Conservation (phyloP, 2,329 filamentous ascomycete genomes). For the Fusarium metavorans region DNA sequence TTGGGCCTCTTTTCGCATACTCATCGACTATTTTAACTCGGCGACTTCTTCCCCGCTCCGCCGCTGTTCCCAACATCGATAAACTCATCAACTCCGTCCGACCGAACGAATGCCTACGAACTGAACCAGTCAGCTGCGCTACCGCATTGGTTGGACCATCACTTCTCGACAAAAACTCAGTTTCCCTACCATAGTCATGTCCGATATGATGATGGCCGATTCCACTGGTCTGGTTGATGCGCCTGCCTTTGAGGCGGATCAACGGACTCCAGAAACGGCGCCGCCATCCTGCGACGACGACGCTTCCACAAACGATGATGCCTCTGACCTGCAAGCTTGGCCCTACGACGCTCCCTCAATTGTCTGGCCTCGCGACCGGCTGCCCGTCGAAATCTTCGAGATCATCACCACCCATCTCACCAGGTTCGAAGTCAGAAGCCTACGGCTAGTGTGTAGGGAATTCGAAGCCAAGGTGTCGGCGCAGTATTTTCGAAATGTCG, state of each 20-base stretch:
- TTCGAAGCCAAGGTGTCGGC: conserved; percentile 68
- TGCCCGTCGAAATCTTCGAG: conserved; percentile 74
- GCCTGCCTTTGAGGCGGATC: conserved; percentile 5
- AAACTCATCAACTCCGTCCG: conserved; percentile 27
- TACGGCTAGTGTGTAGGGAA: conserved; percentile 72
- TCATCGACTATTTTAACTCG: not conserved
- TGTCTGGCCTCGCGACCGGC: conserved; percentile 48
- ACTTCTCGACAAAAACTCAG: not conserved
- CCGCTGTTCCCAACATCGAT: conserved; percentile 23
- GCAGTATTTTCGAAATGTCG: conserved; percentile 71
- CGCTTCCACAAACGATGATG: conserved; percentile 3
- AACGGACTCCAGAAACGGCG: conserved; percentile 28
- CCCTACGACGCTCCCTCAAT: not conserved
- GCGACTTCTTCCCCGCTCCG: conserved; percentile 17
- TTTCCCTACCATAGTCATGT: not conserved
- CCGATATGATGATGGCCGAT: conserved; percentile 1
- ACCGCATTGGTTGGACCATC: not conserved
- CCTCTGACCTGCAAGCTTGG: conserved; percentile 14
- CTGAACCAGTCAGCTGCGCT: conserved; percentile 4
- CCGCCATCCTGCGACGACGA: conserved; percentile 36
- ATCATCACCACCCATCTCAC: conserved; percentile 67
- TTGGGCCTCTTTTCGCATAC: not conserved
- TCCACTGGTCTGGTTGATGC: not conserved
- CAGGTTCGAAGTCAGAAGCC: conserved; percentile 67
- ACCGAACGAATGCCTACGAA: conserved; percentile 24